phyloP scores from a whole-genome alignment of 2,329 filamentous ascomycete genomes.

The Reticulascus tulasneorum region DNA sequence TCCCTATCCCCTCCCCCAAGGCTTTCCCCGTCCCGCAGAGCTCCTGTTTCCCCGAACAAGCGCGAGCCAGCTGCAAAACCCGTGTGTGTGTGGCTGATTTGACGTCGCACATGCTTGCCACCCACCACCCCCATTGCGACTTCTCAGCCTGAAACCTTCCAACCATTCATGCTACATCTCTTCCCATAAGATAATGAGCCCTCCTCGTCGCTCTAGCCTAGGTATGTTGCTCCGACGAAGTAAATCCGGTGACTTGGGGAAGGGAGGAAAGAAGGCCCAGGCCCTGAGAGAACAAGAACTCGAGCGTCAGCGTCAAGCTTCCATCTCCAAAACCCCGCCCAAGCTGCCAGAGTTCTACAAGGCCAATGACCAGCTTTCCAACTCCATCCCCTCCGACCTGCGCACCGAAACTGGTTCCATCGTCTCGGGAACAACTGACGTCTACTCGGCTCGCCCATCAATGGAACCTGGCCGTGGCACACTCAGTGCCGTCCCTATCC shows the following conservation, averaged over 20 bases:
- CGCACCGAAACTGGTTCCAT: conserved; percentile 61
- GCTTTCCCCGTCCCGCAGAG: background rate
- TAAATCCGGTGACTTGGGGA: conserved; percentile 63
- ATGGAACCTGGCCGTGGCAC: conserved; percentile 47
- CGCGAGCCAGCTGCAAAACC: too few relatives aligned
- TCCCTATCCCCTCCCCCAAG: background rate
- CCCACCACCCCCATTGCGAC: conserved; percentile 8
- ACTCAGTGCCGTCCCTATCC: conserved; percentile 42
- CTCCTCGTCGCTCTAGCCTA: conserved; percentile 41
- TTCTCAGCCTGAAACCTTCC: conserved; percentile 9
- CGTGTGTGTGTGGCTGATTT: conserved; percentile 3
- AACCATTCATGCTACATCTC: conserved; percentile 13
- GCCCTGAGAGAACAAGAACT: conserved; percentile 47
- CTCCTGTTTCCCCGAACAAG: conserved; percentile 2
- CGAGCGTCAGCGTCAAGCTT: conserved; percentile 45
- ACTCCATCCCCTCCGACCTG: conserved; percentile 47
- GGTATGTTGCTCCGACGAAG: conserved; percentile 62
- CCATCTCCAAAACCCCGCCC: conserved; percentile 42
- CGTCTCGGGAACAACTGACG: conserved; percentile 43
- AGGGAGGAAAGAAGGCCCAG: conserved; percentile 56
- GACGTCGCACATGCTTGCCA: conserved; percentile 2
- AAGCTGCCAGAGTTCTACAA: conserved; percentile 51
- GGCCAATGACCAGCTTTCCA: conserved; percentile 41
- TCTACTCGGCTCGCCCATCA: conserved; percentile 41
- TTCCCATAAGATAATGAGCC: conserved; percentile 27